Evolutionary conservation across 202 grass and related monocot species (phyloP), one percentile per base, ranked within the genome.

Genomic region (Sporobolus alterniflorus): DNA sequence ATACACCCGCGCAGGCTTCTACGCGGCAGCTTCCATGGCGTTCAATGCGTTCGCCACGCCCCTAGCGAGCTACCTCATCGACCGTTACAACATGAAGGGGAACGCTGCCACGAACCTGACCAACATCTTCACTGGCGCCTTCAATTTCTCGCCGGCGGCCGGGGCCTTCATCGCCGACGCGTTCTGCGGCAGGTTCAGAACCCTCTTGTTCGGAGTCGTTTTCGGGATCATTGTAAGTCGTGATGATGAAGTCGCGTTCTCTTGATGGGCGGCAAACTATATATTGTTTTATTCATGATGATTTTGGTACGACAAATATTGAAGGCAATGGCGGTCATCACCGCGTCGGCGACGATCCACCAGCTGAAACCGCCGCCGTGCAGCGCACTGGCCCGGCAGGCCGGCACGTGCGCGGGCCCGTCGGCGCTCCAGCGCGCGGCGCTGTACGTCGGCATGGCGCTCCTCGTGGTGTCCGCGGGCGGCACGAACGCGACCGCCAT

Each of bases 91-190:
- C 82, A 88, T 91, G 82, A 56, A 65, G 34, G 0, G 0, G 13
- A 84, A 78, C 0, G 10, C 82, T 25, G 85, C 85, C 0, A 84
- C 85, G 0, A 55, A 85, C 73, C 40, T 88, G 8, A 29, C 3
- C 50, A 91, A 91, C 67, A 31, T 91, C 73, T 91, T 79, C 44
- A 48, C 20, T 9, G 89, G 78, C 66, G 70, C 85, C 1, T 57
- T 0, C 67, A 79, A 21, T 39, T 88, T 91, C 60, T 21, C 89
- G 2, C 89, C 85, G 6, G 77, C 85, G 31, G 26, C 71, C 1
- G 89, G 89, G 18, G 85, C 89, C 67, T 91, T 85, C 82, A 32
- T 82, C 15, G 74, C 89, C 31, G 89, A 91, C 22, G 89, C 85
- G 1, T 65, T 82, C 6, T 88, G 71, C 48, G 89, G 89, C 18